A percentile compares a stretch with the other conserved stretches of the same genome.
Evolutionary conservation across 768 basidiomycete species (phyloP).

Genomic region (Xanthoconium stramineum): DNA sequence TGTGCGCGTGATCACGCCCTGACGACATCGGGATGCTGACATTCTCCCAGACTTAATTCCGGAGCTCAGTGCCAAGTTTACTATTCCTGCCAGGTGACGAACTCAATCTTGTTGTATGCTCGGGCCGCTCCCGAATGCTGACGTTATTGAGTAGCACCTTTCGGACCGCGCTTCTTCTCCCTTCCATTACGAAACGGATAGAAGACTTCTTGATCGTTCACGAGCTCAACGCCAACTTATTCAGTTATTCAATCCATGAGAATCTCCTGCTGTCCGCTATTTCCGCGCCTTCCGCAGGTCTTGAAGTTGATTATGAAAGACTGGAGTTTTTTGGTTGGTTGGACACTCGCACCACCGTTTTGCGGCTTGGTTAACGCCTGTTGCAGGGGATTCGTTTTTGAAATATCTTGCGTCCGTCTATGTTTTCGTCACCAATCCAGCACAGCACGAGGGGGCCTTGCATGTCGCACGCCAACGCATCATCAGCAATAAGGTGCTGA

Average conservation of each 20-base stretch:
- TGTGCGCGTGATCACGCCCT: slow-evolving; percentile 43
- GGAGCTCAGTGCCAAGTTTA: slow-evolving; percentile 72
- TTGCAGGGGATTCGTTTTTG: slow-evolving; percentile 71
- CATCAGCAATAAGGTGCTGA: slow-evolving; percentile 71
- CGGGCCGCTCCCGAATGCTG: slow-evolving; percentile 18
- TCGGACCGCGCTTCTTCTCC: slow-evolving; percentile 66
- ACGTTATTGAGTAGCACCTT: slow-evolving; percentile 48
- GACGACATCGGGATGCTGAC: slow-evolving; percentile 26
- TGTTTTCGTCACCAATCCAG: slow-evolving; percentile 67
- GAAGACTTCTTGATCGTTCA: slow-evolving; percentile 75
- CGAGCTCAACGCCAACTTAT: slow-evolving; percentile 70
- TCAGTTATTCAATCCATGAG: slow-evolving; percentile 61
- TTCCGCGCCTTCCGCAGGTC: slow-evolving; percentile 64
- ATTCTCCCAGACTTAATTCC: slow-evolving; percentile 67
- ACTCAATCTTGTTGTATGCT: slow-evolving; percentile 17
- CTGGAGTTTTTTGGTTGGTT: slow-evolving; percentile 80
- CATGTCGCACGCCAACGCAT: slow-evolving; percentile 65
- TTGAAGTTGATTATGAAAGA: slow-evolving; percentile 79
- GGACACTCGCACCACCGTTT: slow-evolving; percentile 13
- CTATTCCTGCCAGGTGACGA: slow-evolving; percentile 66
- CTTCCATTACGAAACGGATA: slow-evolving; percentile 68
- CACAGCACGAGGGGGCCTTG: slow-evolving; percentile 61
- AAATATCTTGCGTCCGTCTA: slow-evolving; percentile 77
- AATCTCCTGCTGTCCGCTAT: slow-evolving; percentile 62
- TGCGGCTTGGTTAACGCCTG: slow-evolving; percentile 23